phyloP scores from a whole-genome alignment of 1,139 yeast species.

The Williopsis jadinii region DNA sequence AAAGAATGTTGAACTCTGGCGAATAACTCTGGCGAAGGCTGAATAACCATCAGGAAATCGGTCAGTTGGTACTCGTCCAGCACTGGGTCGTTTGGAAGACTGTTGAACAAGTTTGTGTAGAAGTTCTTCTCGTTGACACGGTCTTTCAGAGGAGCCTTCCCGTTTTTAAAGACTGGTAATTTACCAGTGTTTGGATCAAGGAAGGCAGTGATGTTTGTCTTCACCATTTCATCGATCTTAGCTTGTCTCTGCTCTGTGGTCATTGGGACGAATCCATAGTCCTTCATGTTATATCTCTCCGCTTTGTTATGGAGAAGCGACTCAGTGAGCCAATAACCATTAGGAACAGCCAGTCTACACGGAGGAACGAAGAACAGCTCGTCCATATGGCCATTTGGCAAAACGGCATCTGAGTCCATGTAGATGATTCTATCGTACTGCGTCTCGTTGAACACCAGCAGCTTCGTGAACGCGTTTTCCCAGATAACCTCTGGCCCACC shows the following conservation, averaged over 20 bases:
- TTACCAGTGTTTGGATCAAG: slow-evolving; percentile 1
- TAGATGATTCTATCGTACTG: slow-evolving; percentile 42
- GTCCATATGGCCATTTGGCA: slow-evolving; percentile 31
- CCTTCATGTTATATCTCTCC: slow-evolving; percentile 5
- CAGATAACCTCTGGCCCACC: slow-evolving; percentile 31
- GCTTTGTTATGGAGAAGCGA: slow-evolving; percentile 2
- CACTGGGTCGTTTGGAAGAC: slow-evolving; percentile 11
- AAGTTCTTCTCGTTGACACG: slow-evolving; percentile 11
- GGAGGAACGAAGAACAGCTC: slow-evolving; percentile 42
- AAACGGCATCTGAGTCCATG: slow-evolving; percentile 34
- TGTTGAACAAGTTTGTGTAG: slow-evolving; percentile 15
- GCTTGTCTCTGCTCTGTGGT: slow-evolving; percentile 8
- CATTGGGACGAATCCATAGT: slow-evolving; percentile 11
- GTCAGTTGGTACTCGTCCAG: slow-evolving; percentile 15
- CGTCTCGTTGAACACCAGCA: slow-evolving; percentile 42
- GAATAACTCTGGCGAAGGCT: slow-evolving; percentile 13
- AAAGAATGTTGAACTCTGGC: slow-evolving; percentile 9
- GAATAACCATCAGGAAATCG: slow-evolving; percentile 20
- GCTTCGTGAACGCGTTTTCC: slow-evolving; percentile 48
- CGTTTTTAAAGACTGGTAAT: background rate
- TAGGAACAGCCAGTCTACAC: slow-evolving; percentile 28
- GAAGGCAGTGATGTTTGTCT: slow-evolving; percentile 4
- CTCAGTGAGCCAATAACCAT: slow-evolving; percentile 25
- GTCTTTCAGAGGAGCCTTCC: background rate
- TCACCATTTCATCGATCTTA: slow-evolving; percentile 4